Conservation (phyloP, 2,329 filamentous ascomycete genomes). For the Xylaria sp. region DNA sequence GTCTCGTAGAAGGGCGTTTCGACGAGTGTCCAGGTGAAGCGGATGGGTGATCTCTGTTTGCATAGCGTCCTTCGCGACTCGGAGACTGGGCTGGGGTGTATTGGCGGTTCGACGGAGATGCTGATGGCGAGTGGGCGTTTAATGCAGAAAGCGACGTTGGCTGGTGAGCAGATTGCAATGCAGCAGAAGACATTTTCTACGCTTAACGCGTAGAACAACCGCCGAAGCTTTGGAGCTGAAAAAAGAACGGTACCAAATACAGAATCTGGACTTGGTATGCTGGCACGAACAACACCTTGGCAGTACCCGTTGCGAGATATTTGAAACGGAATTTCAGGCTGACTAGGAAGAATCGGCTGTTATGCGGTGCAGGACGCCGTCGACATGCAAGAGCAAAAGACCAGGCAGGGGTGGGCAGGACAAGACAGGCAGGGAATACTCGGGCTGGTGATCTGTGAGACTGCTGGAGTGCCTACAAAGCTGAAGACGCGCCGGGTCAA, state of each 20-base stretch:
- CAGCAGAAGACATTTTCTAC: slow-evolving; percentile 71
- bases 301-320: slow-evolving; percentile 17
- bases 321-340: slow-evolving; percentile 23
- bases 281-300: slow-evolving; percentile 15
- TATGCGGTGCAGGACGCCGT: slow-evolving; percentile 30
- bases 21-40: slow-evolving; percentile 64
- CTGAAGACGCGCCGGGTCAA: slow-evolving; percentile 37
- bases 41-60: slow-evolving; percentile 58
- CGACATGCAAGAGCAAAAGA: slow-evolving; percentile 29
- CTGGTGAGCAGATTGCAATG: slow-evolving; percentile 69
- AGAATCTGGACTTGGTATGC: slow-evolving; percentile 3
- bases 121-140: slow-evolving; percentile 59
- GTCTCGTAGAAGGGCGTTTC: slow-evolving; percentile 64
- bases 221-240: slow-evolving; percentile 18
- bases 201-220: slow-evolving; percentile 45
- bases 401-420: slow-evolving; percentile 10
- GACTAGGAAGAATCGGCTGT: slow-evolving; percentile 24
- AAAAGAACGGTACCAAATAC: slow-evolving; percentile 16
- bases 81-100: slow-evolving; percentile 65
- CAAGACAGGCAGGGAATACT: slow-evolving; percentile 22
- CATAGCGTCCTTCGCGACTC: slow-evolving; percentile 68
- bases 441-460: slow-evolving; percentile 25
- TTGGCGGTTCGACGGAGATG: slow-evolving; percentile 62
- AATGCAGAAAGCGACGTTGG: slow-evolving; percentile 59
- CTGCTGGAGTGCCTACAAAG: slow-evolving; percentile 33